phyloP scores from a whole-genome alignment of 2,329 filamentous ascomycete species.

The Colletotrichum eleusines region DNA sequence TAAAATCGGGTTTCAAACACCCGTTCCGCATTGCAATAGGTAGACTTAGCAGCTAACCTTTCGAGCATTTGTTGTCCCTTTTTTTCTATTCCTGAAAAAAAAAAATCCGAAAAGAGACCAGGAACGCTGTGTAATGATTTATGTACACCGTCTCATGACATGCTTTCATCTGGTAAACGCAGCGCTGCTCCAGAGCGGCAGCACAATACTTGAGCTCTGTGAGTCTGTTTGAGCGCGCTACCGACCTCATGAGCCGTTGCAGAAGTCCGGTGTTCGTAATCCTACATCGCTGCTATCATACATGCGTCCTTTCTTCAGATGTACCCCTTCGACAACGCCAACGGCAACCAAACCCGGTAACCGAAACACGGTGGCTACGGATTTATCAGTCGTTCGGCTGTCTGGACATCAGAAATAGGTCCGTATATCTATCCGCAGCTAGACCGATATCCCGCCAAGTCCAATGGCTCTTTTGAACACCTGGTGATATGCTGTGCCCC shows the following conservation, averaged over 20 bases:
- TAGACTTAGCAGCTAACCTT: not conserved
- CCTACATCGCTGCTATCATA: not conserved
- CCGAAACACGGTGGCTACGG: not conserved
- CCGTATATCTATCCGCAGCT: not conserved
- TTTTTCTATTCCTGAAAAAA: not conserved
- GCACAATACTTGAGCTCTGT: not conserved
- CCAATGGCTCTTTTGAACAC: conserved; percentile 24
- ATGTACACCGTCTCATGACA: not conserved
- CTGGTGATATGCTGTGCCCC: conserved; percentile 11
- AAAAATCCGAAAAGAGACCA: not conserved
- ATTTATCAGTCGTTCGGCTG: not conserved
- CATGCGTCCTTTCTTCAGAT: not conserved
- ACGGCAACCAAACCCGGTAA: not conserved
- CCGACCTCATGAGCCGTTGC: not conserved
- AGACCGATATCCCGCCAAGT: conserved; percentile 3
- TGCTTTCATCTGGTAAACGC: not conserved
- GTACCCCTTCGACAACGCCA: not conserved
- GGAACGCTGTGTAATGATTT: not conserved
- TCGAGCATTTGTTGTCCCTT: not conserved
- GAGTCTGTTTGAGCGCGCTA: not conserved
- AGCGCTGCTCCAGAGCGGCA: not conserved
- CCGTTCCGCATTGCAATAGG: not conserved
- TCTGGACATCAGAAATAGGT: not conserved
- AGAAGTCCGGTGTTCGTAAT: not conserved
- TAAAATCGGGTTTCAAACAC: not conserved